Base-by-base conservation (phyloP, 495 filamentous ascomycete species). In the Baudoinia panamericana region DNA sequence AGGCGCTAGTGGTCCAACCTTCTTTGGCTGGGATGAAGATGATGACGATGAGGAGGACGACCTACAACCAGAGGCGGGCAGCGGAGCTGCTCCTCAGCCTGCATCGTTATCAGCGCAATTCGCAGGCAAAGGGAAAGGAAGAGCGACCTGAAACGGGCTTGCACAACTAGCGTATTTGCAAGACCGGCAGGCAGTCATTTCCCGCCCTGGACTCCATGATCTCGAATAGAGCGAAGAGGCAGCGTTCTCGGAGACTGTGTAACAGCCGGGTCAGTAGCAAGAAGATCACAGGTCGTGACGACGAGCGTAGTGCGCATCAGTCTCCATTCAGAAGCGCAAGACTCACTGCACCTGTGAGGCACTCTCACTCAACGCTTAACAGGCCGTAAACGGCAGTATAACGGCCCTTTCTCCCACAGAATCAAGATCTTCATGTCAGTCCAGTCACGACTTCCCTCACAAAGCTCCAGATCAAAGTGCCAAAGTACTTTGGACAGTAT, bases 21-120 rank as follows among this genome's bases (percentile, higher is more conserved):
- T 82, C 55, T 75, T 82, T 46, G 85, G 85, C 3, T 94, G 90
- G 53, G 86, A 93, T 55, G 84, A 90, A 30, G 86, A 93, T 45
- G 86, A 90, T 50, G 76, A 82, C 33, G 78, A 78, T 0, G 78
- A 82, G 17, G 75, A 76, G 33, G 69, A 68, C 17, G 56, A 63
- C 20, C 55, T 57, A 11, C 56, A 50, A 5, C 50, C 35, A 3
- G 41, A 43, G 11, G 19, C 15, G 7, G 37, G 19, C 15, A 8
- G 13, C 8, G 39, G 9, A 38, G 24, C 25, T 23, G 50, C 50
- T 0, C 19, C 52, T 20, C 27, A 30, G 18, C 41, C 55, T 22
- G 55, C 60, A 37, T 18, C 41, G 8, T 53, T 21, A 30, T 7
- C 10, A 13, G 27, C 30, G 7, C 21, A 24, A 11, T 41, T 35